phyloP scores from a whole-genome alignment of 148 eudicot species.

The Diospyros lotus region DNA sequence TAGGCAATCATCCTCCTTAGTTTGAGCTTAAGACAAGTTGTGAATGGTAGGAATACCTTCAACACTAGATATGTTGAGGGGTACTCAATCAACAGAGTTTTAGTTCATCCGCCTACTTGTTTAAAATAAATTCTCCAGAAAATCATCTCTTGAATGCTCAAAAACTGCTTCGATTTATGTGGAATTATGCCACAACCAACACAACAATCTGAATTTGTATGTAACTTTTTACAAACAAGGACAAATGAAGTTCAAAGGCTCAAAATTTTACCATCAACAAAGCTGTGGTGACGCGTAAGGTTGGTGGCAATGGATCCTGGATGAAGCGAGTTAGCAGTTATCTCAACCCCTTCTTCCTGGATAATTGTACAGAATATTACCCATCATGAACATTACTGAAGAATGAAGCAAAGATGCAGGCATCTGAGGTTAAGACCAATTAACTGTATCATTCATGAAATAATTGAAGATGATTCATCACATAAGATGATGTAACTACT shows the following conservation, averaged over 20 bases:
- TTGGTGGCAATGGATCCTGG: conserved; percentile 87
- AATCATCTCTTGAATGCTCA: too few species aligned
- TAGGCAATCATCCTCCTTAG: too few species aligned
- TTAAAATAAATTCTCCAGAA: too few species aligned
- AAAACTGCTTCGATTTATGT: not conserved
- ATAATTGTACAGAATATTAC: not conserved
- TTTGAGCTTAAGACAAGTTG: too few species aligned
- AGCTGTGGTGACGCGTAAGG: conserved; percentile 53
- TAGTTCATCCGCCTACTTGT: too few species aligned
- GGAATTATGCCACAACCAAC: not conserved
- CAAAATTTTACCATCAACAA: conserved; percentile 44
- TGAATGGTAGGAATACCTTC: too few species aligned
- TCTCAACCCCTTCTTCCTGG: conserved; percentile 73
- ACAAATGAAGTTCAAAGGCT: not conserved
- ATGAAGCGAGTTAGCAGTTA: conserved; percentile 82
- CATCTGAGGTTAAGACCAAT: not conserved
- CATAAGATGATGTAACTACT: not conserved
- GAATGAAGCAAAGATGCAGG: not conserved
- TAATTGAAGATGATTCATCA: not conserved
- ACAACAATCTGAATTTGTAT: not conserved
- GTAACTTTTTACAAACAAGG: too few species aligned
- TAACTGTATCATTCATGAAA: not conserved
- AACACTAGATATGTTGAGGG: too few species aligned
- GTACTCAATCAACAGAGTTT: too few species aligned
- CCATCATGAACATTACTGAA: not conserved